These are phyloP conservation scores for Mitragyna speciosa DNA, from an alignment of 257 asterid species.

Conservation along the genomic window DNA sequence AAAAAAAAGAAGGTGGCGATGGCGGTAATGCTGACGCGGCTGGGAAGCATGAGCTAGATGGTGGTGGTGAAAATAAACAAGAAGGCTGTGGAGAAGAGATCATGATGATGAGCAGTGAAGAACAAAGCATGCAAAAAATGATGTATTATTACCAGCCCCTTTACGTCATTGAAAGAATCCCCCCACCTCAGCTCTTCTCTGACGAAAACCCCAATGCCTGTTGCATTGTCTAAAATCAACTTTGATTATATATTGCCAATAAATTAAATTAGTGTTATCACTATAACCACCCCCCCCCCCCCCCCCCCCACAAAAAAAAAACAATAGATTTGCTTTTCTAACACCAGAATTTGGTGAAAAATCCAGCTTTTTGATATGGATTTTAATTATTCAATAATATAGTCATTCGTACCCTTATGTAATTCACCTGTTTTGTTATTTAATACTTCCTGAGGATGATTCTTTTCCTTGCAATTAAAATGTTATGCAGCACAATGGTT, in stretches of 20 bases:
- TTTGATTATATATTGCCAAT: background rate
- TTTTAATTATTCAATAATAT: too few relatives aligned
- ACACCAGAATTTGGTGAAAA: constrained; percentile 7
- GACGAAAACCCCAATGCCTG: constrained; percentile 96
- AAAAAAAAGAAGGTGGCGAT: constrained; percentile 26
- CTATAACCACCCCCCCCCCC: background rate
- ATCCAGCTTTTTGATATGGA: background rate
- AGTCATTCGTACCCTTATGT: too few relatives aligned
- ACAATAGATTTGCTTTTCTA: background rate
- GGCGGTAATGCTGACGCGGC: constrained; percentile 12
- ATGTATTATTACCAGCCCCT: constrained; percentile 61
- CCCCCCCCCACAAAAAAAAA: too few relatives aligned
- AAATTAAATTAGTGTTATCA: background rate
- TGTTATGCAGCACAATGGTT: too few relatives aligned
- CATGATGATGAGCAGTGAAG: constrained; percentile 4
- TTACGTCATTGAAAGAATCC: constrained; percentile 65
- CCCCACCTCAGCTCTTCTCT: constrained; percentile 83
- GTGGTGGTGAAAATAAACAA: background rate
- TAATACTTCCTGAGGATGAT: too few relatives aligned
- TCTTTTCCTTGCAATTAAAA: too few relatives aligned
- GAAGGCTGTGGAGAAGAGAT: constrained; percentile 27
- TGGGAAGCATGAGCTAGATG: background rate
- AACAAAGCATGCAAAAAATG: constrained; percentile 28
- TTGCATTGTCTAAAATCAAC: constrained; percentile 36
- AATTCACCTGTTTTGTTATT: too few relatives aligned